Percentiles rank a stretch among this genome's conserved stretches.
Evolutionary conservation across 2,329 filamentous ascomycete genomes (phyloP).

Genomic region (Thielaviopsis euricoi): DNA sequence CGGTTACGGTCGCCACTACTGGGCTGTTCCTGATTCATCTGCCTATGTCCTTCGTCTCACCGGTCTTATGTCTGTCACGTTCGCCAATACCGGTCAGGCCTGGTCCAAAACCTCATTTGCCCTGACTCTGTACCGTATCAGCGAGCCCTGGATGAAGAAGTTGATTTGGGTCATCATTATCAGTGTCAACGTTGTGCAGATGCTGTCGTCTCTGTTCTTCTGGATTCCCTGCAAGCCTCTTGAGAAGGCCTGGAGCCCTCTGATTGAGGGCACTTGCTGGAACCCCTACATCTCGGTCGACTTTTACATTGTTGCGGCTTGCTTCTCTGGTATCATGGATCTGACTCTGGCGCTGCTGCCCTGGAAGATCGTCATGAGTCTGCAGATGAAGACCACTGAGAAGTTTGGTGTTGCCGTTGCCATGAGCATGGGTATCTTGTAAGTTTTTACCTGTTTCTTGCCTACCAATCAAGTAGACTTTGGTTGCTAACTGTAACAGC

Average conservation of each 20-base stretch:
- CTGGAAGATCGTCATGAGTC: constrained; percentile 16
- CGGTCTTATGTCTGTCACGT: constrained; percentile 7
- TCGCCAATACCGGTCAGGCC: constrained; percentile 8
- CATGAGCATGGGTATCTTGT: constrained; percentile 17
- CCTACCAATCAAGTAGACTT: not conserved
- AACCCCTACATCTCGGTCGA: constrained; percentile 11
- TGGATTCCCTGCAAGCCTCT: constrained; percentile 17
- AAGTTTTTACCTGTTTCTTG: constrained; percentile 6
- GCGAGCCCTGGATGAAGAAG: constrained; percentile 14
- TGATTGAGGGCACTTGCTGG: constrained; percentile 15
- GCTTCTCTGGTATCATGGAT: constrained; percentile 14
- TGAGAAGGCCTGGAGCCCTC: constrained; percentile 15
- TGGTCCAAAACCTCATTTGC: constrained; percentile 19
- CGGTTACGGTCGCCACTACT: constrained; percentile 13
- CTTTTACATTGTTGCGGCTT: constrained; percentile 3
- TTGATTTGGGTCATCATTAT: constrained; percentile 17
- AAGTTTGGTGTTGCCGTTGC: constrained; percentile 16
- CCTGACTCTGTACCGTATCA: constrained; percentile 17
- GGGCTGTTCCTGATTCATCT: constrained; percentile 7
- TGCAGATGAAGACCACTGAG: constrained; percentile 17
- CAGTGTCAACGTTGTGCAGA: constrained; percentile 15
- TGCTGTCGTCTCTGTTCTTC: constrained; percentile 15
- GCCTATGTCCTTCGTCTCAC: constrained; percentile 2
- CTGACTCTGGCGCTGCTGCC: constrained; percentile 15
- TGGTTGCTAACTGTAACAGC: not conserved